phyloP scores from a whole-genome alignment of 164 flowering plant genomes.

The Chloranthus sessilifolius region DNA sequence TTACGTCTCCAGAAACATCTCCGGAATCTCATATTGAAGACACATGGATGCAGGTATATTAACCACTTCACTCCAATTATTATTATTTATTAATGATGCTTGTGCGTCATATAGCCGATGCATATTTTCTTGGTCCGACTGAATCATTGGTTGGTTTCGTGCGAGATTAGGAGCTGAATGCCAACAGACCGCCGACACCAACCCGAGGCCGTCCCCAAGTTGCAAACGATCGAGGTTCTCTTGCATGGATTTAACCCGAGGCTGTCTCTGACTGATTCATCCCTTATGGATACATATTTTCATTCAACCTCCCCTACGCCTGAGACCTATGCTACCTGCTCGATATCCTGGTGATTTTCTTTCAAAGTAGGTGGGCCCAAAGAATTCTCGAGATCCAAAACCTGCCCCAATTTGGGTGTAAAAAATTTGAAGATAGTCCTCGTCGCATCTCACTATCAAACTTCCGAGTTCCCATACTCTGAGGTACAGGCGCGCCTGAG shows the following conservation, averaged over 20 bases:
- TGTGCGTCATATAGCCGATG: too few species aligned
- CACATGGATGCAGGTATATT: constrained; percentile 98
- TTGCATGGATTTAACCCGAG: constrained; percentile 79
- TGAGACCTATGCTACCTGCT: constrained; percentile 26
- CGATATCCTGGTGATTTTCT: too few species aligned
- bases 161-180: constrained; percentile 84
- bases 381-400: too few species aligned
- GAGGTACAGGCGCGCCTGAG: too few species aligned
- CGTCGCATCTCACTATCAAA: too few species aligned
- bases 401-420: too few species aligned
- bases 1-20: constrained; percentile 84
- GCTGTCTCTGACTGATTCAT: too few species aligned
- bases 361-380: too few species aligned
- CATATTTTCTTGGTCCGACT: not conserved
- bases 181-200: constrained; percentile 98
- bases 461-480: too few species aligned
- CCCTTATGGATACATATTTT: not conserved
- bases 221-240: constrained; percentile 84
- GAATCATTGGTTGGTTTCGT: too few species aligned
- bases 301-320: constrained; percentile 1
- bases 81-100: not conserved
- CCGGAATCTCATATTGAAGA: constrained; percentile 94
- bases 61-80: not conserved
- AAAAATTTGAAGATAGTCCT: too few species aligned
- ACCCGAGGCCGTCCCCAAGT: constrained; percentile 99